phyloP scores from a whole-genome alignment of 129 eudicot species.

The Flaveria brownii region DNA sequence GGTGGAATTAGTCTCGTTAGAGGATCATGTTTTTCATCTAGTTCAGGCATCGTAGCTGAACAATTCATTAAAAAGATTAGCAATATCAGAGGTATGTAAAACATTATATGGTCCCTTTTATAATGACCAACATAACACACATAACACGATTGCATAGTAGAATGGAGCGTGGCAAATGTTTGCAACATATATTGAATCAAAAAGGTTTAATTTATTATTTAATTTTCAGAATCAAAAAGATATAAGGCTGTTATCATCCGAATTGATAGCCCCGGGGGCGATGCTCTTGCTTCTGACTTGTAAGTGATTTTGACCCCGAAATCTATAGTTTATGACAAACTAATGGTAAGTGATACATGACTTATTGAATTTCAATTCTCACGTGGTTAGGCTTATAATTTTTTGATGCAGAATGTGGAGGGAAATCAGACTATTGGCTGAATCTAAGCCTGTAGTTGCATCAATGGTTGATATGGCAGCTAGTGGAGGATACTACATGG shows the following conservation, averaged over 20 bases:
- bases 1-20: conserved; percentile 73
- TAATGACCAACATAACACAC: background rate
- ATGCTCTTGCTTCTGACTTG: conserved; percentile 85
- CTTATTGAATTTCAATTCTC: background rate
- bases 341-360: background rate
- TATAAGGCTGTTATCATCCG: conserved; percentile 81
- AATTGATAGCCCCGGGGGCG: conserved; percentile 96
- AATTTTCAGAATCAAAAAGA: conserved; percentile 63
- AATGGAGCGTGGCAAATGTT: background rate
- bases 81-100: conserved; percentile 53
- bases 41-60: conserved; percentile 73
- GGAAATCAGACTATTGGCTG: conserved; percentile 76
- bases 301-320: conserved; percentile 41
- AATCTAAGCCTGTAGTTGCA: conserved; percentile 75
- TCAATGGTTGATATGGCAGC: conserved; percentile 95
- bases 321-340: background rate
- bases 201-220: background rate
- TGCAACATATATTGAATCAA: too few species aligned
- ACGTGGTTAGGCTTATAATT: background rate
- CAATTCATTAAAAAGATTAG: conserved; percentile 80
- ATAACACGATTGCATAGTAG: background rate
- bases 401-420: conserved; percentile 76
- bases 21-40: conserved; percentile 53
- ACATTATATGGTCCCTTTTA: background rate
- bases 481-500: conserved; percentile 98